Conservation (phyloP, 2,329 filamentous ascomycete species). For the Coniella vitis region DNA sequence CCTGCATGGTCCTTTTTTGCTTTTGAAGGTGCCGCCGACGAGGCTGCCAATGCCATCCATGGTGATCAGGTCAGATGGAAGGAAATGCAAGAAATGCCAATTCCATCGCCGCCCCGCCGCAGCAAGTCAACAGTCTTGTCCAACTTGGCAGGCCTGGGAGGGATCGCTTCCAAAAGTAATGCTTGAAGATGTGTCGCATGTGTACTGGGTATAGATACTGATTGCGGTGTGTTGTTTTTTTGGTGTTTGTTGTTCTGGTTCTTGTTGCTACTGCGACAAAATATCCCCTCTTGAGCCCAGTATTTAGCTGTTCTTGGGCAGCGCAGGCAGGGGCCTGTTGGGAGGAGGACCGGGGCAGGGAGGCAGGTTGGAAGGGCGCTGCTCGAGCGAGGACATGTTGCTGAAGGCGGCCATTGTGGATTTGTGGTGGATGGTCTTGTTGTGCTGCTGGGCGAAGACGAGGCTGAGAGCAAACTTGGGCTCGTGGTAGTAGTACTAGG, state of each 20-base stretch:
- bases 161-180: too few species aligned
- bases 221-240: background rate
- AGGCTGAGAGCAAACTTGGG: slow-evolving; percentile 12
- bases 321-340: slow-evolving; percentile 57
- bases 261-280: background rate
- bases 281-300: background rate
- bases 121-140: too few species aligned
- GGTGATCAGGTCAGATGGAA: too few species aligned
- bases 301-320: slow-evolving; percentile 53
- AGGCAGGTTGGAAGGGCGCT: slow-evolving; percentile 59
- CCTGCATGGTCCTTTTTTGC: background rate
- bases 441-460: slow-evolving; percentile 4
- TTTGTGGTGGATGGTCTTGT: background rate
- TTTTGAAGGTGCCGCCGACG: too few species aligned
- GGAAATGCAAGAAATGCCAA: too few species aligned
- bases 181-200: too few species aligned
- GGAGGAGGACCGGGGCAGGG: slow-evolving; percentile 61
- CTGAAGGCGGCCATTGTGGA: slow-evolving; percentile 15
- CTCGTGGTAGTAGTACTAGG: background rate
- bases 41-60: too few species aligned
- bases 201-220: too few species aligned
- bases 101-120: background rate
- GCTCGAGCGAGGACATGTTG: slow-evolving; percentile 22
- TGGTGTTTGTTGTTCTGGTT: background rate
- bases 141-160: too few species aligned